These are phyloP conservation scores for Komagataella kurtzmanii DNA, from an alignment of 805 yeast species.

Conservation along the genomic window DNA sequence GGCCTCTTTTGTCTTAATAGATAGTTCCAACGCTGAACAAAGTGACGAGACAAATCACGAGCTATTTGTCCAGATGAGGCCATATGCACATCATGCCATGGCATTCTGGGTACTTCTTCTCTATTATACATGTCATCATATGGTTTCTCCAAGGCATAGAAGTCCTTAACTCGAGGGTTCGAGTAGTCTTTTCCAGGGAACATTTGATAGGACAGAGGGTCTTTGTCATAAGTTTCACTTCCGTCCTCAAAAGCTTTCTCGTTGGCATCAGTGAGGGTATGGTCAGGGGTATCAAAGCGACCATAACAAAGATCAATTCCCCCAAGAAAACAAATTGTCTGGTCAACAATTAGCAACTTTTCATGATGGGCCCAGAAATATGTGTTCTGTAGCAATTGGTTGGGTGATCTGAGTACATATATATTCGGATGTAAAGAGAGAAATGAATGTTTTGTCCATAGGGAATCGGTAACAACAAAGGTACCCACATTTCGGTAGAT, in stretches of 20 bases:
- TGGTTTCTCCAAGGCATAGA: constrained; percentile 68
- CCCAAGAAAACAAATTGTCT: constrained; percentile 81
- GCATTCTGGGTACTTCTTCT: constrained; percentile 78
- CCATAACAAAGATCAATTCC: constrained; percentile 96
- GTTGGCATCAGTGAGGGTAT: constrained; percentile 68
- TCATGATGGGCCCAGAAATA: constrained; percentile 99
- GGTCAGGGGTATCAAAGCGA: constrained; percentile 93
- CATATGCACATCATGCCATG: constrained; percentile 99
- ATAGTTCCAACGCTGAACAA: constrained; percentile 96
- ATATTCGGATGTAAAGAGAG: constrained; percentile 76
- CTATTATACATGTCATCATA: constrained; percentile 89
- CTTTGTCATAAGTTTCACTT: constrained; percentile 8
- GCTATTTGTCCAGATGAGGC: constrained; percentile 90
- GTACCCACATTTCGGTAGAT: constrained; percentile 89
- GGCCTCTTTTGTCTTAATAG: constrained; percentile 88
- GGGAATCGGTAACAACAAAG: constrained; percentile 86
- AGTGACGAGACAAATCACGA: constrained; percentile 83
- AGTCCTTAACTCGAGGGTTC: constrained; percentile 87
- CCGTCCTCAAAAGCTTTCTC: constrained; percentile 16
- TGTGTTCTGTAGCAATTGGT: constrained; percentile 85
- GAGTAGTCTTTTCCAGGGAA: constrained; percentile 98
- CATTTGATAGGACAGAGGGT: constrained; percentile 31
- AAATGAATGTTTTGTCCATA: constrained; percentile 89
- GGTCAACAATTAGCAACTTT: constrained; percentile 76
- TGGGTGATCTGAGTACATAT: constrained; percentile 88